Percentiles rank a stretch among this genome's conserved stretches.
Evolutionary conservation across 1,284 basidiomycete species (phyloP).

Genomic region (Pseudozyma sp.): DNA sequence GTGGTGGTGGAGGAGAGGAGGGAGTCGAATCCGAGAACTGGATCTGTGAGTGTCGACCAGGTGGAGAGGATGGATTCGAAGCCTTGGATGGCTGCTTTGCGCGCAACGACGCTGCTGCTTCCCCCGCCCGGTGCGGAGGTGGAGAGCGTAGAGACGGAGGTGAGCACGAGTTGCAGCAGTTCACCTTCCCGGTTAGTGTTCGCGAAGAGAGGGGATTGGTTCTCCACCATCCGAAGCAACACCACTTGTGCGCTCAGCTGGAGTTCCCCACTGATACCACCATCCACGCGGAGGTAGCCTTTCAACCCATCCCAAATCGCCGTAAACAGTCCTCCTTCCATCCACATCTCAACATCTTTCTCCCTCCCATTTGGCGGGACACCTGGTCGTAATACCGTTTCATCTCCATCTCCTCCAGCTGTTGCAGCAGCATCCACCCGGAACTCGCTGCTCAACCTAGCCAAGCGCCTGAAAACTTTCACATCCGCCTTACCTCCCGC

Average conservation of each 20-base stretch:
- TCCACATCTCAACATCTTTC: slow-evolving; percentile 35
- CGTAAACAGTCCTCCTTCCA: slow-evolving; percentile 32
- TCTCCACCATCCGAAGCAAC: slow-evolving; percentile 47
- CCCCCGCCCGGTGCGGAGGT: background rate
- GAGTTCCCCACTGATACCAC: slow-evolving; percentile 15
- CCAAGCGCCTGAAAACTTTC: slow-evolving; percentile 35
- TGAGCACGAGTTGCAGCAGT: slow-evolving; percentile 23
- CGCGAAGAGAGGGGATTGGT: slow-evolving; percentile 48
- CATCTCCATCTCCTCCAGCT: slow-evolving; percentile 26
- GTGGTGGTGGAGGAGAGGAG: slow-evolving; percentile 8
- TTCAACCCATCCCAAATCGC: slow-evolving; percentile 21
- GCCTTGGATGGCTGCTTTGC: slow-evolving; percentile 32
- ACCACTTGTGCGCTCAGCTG: slow-evolving; percentile 47
- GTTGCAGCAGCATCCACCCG: slow-evolving; percentile 12
- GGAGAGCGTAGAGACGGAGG: slow-evolving; percentile 2
- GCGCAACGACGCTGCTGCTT: slow-evolving; percentile 13
- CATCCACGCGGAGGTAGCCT: slow-evolving; percentile 14
- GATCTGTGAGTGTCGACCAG: slow-evolving; percentile 33
- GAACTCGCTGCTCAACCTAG: slow-evolving; percentile 46
- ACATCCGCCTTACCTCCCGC: slow-evolving; percentile 32
- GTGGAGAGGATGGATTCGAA: slow-evolving; percentile 26
- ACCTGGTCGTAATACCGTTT: slow-evolving; percentile 23
- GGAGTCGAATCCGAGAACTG: slow-evolving; percentile 47
- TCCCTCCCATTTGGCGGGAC: slow-evolving; percentile 1
- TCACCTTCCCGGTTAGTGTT: slow-evolving; percentile 24